Base-by-base conservation (phyloP, 2,329 filamentous ascomycete species). In the Paecilomyces sp. region DNA sequence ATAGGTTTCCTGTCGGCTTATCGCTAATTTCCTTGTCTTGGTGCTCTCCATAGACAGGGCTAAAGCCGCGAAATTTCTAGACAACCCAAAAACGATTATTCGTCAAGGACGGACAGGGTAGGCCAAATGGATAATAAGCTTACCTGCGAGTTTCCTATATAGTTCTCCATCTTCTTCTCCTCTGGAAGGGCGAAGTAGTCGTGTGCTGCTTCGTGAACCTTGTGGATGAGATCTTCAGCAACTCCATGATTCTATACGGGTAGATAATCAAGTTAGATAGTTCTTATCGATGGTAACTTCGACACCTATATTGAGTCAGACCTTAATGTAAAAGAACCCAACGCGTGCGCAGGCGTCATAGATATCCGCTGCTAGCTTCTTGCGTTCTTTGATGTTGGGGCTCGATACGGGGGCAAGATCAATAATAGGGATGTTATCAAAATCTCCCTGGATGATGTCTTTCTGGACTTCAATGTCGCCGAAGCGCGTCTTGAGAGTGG, bases 241-340 rank as follows among this genome's bases (percentile, higher is more conserved):
- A 83, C 77, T 3, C 80, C 78, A 60, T 83, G 81, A 59, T 82
- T 80, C 61, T 55, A 22, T 7, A n/a, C 15, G 11, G 18, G 18
- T 11, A 13, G 9, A 54, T 24, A 6, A 9, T 6, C 4, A 25
- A 30, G 51, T 53, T 24, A 53, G 51, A 25, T 11, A 30, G 8
- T 13, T 53, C 15, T 11, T 15, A 53, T 30, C 13, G 18, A 52
- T 56, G 9, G n/a, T n/a, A 50, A 22, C 3, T 33, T 15, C 6
- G 22, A 13, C 41, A 36, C 2, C 47, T 30, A 47, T 31, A 28
- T 6, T 28, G 2, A 56, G 1, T 47, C 54, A 31, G 34, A 55
- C 36, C 55, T 73, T 74, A 60, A 84, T 74, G 70, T 84, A 84
- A 69, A 85, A 84, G 72, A 85, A 85, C 2, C 82, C 82, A 0